These are phyloP conservation scores for Citrus inodora DNA, from an alignment of 345 rosid genomes.

Conservation along the genomic window DNA sequence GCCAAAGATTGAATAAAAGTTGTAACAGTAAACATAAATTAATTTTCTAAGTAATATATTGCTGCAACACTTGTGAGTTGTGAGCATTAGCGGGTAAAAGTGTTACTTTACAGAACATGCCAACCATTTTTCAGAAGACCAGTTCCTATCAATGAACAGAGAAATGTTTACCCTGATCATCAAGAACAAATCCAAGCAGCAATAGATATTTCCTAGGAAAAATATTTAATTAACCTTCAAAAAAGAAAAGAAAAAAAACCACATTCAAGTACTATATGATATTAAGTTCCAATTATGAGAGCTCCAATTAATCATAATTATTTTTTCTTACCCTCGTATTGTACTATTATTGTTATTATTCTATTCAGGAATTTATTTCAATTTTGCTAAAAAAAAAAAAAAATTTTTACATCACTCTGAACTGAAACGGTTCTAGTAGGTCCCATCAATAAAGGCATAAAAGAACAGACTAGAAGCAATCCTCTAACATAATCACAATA, in stretches of 20 bases:
- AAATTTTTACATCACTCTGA: not conserved
- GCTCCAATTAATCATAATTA: not conserved
- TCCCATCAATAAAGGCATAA: not conserved
- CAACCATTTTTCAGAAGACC: not conserved
- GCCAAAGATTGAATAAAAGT: not conserved
- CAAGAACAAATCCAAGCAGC: not conserved
- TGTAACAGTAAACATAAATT: not conserved
- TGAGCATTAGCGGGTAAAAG: not conserved
- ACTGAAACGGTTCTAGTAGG: conserved; percentile 30
- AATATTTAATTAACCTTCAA: not conserved
- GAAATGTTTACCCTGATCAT: not conserved
- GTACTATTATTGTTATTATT: not conserved
- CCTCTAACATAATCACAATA: not conserved
- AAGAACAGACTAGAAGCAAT: not conserved
- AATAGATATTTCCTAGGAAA: not conserved
- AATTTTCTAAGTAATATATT: not conserved
- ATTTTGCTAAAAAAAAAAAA: not conserved
- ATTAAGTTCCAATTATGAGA: no score
- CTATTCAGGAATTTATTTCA: not conserved
- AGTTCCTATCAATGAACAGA: not conserved
- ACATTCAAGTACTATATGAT: not conserved
- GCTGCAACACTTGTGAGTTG: not conserved
- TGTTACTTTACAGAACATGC: not conserved
- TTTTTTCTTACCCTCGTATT: no score
- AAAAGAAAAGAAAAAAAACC: no score